Evolutionary conservation across 2,329 filamentous ascomycete genomes (phyloP), one percentile per base, ranked within the genome.

Genomic region (Fusarium albidum): DNA sequence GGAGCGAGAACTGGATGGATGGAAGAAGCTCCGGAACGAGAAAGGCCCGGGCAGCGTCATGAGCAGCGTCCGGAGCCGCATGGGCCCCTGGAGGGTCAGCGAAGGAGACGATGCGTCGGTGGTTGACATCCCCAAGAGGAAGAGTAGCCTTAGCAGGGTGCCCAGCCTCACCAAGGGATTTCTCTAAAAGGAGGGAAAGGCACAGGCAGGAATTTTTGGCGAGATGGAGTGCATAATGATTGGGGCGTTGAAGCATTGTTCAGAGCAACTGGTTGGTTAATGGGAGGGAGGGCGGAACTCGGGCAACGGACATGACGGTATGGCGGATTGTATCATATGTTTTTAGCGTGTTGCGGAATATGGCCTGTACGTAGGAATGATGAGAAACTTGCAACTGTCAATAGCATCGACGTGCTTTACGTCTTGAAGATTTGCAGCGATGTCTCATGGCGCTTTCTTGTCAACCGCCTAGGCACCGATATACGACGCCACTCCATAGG

Each of bases 1-100:
- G n/a, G 93, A 97, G 75, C 85, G 92, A 40, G 94, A 98, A 74
- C 74, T 97, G 9, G 92, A 96, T 63, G 87, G 86, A 3, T 91
- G 89, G 84, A 96, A 94, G 71, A 91, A 88, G 61, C 75, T 93
- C 25, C 80, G 89, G 28, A 78, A 85, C 57, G 90, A 93, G 67
- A 86, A 82, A 71, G 76, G 74, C 9, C 71, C 72, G 5, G 66
- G 65, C 13, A 71, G 66, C 83, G 85, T 79, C 86, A 72, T 66
- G 59, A 75, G 67, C 45, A 77, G 72, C 58, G 67, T 75, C 45
- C 73, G 69, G 47, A 73, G 71, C 56, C 71, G 69, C 50, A 65
- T 70, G 58, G 68, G 66, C 39, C 67, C 67, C 47, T 72, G 70
- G 68, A 65, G 65, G 55, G 71, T 65, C 38, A 75, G 73, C 31